Conservation (phyloP, 192 early-diverging fungal species). For the Kappamyces sp. region DNA sequence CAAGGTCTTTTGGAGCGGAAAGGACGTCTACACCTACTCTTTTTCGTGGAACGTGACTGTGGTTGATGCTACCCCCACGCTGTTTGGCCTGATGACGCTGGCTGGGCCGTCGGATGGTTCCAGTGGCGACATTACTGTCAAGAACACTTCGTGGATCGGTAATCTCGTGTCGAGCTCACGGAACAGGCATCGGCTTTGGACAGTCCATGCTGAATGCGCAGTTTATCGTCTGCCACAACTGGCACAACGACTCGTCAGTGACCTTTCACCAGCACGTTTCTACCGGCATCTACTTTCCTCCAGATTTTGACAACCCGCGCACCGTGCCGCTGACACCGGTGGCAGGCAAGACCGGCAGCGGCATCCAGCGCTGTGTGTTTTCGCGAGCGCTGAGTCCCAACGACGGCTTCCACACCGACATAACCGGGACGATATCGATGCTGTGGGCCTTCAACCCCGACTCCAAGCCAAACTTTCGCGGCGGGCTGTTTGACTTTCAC, state of each 20-base stretch:
- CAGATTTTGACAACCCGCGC: slow-evolving; percentile 7
- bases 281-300: slow-evolving; percentile 20
- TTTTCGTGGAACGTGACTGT: too few relatives aligned
- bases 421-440: slow-evolving; percentile 6
- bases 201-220: slow-evolving; percentile 31
- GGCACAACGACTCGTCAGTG: not conserved
- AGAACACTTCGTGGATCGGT: too few relatives aligned
- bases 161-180: too few relatives aligned
- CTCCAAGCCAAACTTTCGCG: slow-evolving; percentile 8
- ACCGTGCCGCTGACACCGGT: not conserved
- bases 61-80: too few relatives aligned
- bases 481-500: slow-evolving; percentile 24
- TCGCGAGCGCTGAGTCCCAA: slow-evolving; percentile 9
- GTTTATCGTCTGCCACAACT: slow-evolving; percentile 30
- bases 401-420: slow-evolving; percentile 23
- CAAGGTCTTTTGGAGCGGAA: too few relatives aligned
- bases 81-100: too few relatives aligned
- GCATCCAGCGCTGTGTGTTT: slow-evolving; percentile 3
- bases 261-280: slow-evolving; percentile 26
- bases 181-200: slow-evolving; percentile 26
- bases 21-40: too few relatives aligned
- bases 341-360: not conserved
- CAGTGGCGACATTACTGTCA: too few relatives aligned
- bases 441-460: slow-evolving; percentile 37
- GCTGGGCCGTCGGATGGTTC: too few relatives aligned